Conservation (phyloP, 495 filamentous ascomycete genomes). For the Podospora comata region DNA sequence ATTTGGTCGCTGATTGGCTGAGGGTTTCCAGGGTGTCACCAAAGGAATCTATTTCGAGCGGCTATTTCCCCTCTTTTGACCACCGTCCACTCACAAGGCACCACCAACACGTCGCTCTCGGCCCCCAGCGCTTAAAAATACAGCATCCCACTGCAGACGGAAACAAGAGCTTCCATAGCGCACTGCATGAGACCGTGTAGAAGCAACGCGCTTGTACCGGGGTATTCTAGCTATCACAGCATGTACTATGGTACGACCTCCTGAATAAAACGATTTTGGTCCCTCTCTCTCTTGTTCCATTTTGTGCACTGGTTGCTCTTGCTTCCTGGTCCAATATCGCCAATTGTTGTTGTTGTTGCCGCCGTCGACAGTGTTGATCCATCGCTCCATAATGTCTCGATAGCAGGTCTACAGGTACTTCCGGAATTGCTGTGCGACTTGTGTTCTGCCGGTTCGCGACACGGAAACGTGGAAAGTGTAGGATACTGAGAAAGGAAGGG, state of each 20-base stretch:
- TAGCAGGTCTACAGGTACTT: not conserved
- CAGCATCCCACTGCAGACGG: constrained; percentile 27
- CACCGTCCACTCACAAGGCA: constrained; percentile 22
- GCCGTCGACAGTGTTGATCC: not conserved
- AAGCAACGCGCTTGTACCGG: not conserved
- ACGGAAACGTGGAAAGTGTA: constrained; percentile 2
- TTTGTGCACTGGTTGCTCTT: constrained; percentile 4
- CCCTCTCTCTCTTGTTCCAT: not conserved
- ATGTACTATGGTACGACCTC: not conserved
- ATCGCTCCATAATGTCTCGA: constrained; percentile 1
- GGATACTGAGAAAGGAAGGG: not conserved
- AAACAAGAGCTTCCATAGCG: constrained; percentile 24
- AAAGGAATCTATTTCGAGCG: constrained; percentile 30
- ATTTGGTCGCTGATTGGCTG: constrained; percentile 28
- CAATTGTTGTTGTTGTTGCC: not conserved
- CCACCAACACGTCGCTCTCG: constrained; percentile 9
- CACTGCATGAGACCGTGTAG: constrained; percentile 14
- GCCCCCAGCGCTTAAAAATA: constrained; percentile 27
- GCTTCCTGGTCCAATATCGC: not conserved
- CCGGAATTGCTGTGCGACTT: constrained; percentile 3
- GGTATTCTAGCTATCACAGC: not conserved
- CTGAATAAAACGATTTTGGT: constrained; percentile 8
- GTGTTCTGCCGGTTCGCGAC: not conserved
- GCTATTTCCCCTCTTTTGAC: constrained; percentile 17
- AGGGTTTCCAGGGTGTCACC: constrained; percentile 5